Evolutionary conservation across 1,284 basidiomycete species (phyloP).

Genomic region (Rhodofomes roseus): DNA sequence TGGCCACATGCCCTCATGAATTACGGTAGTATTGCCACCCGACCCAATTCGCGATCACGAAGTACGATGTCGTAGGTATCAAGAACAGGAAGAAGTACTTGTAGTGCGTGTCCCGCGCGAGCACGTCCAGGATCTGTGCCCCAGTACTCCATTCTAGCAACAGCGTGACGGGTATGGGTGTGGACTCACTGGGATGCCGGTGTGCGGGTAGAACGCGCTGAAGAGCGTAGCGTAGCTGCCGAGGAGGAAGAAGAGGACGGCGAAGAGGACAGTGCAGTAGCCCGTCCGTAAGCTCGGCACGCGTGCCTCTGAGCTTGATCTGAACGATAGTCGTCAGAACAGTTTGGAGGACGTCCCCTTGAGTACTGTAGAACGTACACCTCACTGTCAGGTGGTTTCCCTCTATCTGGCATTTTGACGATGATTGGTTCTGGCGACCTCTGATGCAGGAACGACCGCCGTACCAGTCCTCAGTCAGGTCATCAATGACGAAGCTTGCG

Average conservation of each 20-base stretch:
- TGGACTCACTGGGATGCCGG: conserved; percentile 44
- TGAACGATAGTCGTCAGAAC: not conserved
- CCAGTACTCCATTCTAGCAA: not conserved
- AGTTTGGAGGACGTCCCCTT: not conserved
- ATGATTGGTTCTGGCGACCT: not conserved
- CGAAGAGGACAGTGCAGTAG: conserved; percentile 43
- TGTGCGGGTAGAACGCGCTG: conserved; percentile 57
- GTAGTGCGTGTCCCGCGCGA: conserved; percentile 78
- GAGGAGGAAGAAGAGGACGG: conserved; percentile 50
- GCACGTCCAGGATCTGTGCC: conserved; percentile 58
- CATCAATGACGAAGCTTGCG: too few relatives aligned
- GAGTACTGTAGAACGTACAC: not conserved
- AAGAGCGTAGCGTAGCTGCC: conserved; percentile 64
- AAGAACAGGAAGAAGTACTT: conserved; percentile 82
- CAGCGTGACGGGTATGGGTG: not conserved
- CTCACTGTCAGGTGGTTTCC: not conserved
- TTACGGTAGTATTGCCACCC: conserved; percentile 94
- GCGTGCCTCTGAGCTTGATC: not conserved
- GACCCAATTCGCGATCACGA: conserved; percentile 95
- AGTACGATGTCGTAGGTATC: conserved; percentile 80
- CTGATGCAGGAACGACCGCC: too few relatives aligned
- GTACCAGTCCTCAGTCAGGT: too few relatives aligned
- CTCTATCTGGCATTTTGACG: not conserved
- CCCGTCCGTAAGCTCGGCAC: conserved; percentile 33
- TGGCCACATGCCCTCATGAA: conserved; percentile 41